Base-by-base conservation (phyloP, 352 stramenopile genomes). In the Phytopythium sindhum region DNA sequence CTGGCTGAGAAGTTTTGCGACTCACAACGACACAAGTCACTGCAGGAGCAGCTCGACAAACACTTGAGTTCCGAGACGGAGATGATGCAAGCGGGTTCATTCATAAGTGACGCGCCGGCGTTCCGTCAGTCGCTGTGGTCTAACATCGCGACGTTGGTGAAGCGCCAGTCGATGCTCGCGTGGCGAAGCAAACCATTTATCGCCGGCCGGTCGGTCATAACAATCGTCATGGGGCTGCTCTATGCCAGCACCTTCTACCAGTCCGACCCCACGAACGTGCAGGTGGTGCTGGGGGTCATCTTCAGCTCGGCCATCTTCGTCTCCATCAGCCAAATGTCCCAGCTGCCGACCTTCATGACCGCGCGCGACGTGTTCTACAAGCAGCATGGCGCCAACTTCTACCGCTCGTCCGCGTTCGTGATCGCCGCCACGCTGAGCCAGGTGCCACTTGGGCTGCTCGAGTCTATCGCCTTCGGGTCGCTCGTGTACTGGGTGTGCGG, bases 401-500 rank as follows among this genome's bases (percentile, higher is more conserved):
- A 86, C 48, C 80, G 81, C 17, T 80, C 87, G 12, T 84, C 78
- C 21, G 78, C 77, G 45, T 96, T 88, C 62, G 75, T 94, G 24
- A 39, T 95, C 28, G 84, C 75, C 4, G 70, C 61, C 4, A 64
- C 60, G 14, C 57, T 58, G 12, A 72, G 75, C 48, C 69, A 80
- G 47, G 14, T 82, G 17, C 72, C 81, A n/a, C 69, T 88, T 42
- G 62, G 64, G 58, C 15, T 82, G 17, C 64, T 84, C 14, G 89
- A 96, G 73, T 74, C 75, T 1, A 39, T 93, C 3, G 52, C 93
- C n/a, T 95, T 97, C 75, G 82, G 86, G 37, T 82, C 78, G 4
- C 69, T 95, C 54, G 67, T 96, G 12, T 97, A 95, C 65, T 96
- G 78, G 73, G 77, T 93, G 61, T 71, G 84, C 57, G 89, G 89